Evolutionary conservation across 2,329 filamentous ascomycete genomes (phyloP).

Genomic region (Fusarium guadeloupense): DNA sequence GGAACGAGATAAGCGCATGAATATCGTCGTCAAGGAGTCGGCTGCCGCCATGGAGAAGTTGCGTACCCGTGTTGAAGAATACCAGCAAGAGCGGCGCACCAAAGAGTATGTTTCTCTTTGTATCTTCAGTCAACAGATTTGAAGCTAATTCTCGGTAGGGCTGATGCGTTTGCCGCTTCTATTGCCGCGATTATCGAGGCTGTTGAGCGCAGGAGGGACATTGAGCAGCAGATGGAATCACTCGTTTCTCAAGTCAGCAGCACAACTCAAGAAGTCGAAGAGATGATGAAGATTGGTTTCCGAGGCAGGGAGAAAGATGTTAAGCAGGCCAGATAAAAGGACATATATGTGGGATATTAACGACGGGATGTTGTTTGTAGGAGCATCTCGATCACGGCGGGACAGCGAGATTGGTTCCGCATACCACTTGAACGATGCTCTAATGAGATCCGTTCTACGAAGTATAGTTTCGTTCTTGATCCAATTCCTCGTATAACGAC

Average conservation of each 20-base stretch:
- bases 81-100: slow-evolving; percentile 37
- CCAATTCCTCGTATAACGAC: rapidly evolving
- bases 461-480: neutral
- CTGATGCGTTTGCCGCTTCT: slow-evolving; percentile 15
- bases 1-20: slow-evolving; percentile 42
- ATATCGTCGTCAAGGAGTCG: slow-evolving; percentile 37
- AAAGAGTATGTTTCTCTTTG: slow-evolving; percentile 31
- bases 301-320: slow-evolving; percentile 42
- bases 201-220: slow-evolving; percentile 37
- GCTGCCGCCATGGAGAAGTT: slow-evolving; percentile 39
- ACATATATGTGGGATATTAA: neutral
- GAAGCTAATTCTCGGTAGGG: slow-evolving; percentile 21
- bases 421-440: neutral
- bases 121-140: neutral
- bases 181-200: slow-evolving; percentile 35
- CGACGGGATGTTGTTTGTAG: neutral
- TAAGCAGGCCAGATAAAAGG: slow-evolving; percentile 1
- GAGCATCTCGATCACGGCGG: neutral
- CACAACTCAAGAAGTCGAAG: slow-evolving; percentile 40
- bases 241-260: slow-evolving; percentile 33
- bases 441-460: neutral
- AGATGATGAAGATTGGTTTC: slow-evolving; percentile 45
- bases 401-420: too few relatives aligned
- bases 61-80: slow-evolving; percentile 30
- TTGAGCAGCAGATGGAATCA: slow-evolving; percentile 44